A percentile compares a stretch with the other conserved stretches of the same genome.
Evolutionary conservation across 768 basidiomycete genomes (phyloP).

Genomic region (Russula emetica): DNA sequence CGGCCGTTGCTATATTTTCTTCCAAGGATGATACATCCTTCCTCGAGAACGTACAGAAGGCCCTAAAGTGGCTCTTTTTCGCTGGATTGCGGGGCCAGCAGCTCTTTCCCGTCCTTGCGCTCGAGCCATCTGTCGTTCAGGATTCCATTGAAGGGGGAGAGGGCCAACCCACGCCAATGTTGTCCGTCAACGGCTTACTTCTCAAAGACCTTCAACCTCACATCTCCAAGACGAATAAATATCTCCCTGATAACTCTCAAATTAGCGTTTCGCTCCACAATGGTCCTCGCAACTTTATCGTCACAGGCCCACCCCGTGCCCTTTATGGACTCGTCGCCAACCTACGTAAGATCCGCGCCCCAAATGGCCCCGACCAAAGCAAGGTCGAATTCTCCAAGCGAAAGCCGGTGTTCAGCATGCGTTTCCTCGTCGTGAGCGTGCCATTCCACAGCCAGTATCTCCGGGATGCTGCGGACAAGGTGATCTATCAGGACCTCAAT

Average conservation of each 20-base stretch:
- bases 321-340: slow-evolving; percentile 93
- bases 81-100: slow-evolving; percentile 91
- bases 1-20: slow-evolving; percentile 84
- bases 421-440: slow-evolving; percentile 93
- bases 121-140: slow-evolving; percentile 83
- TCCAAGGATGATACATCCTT: slow-evolving; percentile 74
- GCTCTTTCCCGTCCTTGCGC: slow-evolving; percentile 85
- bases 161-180: slow-evolving; percentile 90
- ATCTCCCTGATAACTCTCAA: slow-evolving; percentile 74
- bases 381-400: slow-evolving; percentile 92
- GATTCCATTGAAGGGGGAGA: slow-evolving; percentile 91
- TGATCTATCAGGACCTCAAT: slow-evolving; percentile 69
- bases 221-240: slow-evolving; percentile 80
- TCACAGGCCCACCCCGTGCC: slow-evolving; percentile 86
- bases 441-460: slow-evolving; percentile 95
- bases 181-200: slow-evolving; percentile 79
- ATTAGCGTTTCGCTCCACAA: slow-evolving; percentile 89
- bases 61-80: slow-evolving; percentile 89
- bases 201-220: slow-evolving; percentile 75
- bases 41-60: slow-evolving; percentile 71
- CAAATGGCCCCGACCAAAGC: slow-evolving; percentile 85
- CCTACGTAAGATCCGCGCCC: slow-evolving; percentile 84
- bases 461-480: slow-evolving; percentile 63
- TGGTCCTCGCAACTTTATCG: slow-evolving; percentile 84
- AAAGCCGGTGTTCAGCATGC: slow-evolving; percentile 86